These are phyloP conservation scores for Falciphora oryzae DNA, from an alignment of 2,329 filamentous ascomycete species.

Conservation along the genomic window DNA sequence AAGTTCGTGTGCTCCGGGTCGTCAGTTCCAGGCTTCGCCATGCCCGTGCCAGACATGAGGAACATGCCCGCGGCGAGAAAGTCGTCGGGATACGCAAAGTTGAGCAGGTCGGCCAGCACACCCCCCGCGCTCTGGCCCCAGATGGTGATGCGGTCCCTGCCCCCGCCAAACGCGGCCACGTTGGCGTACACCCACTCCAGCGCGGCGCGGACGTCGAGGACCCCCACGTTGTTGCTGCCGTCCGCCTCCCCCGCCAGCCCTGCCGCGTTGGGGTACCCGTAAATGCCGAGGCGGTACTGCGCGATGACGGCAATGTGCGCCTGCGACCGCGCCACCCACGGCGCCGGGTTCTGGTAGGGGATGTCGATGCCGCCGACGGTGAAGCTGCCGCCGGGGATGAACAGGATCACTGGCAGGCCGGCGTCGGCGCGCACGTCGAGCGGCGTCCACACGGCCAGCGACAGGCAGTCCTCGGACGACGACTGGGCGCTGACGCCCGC, in stretches of 20 bases:
- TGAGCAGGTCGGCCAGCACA: slow-evolving; percentile 33
- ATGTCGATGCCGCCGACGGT: slow-evolving; percentile 13
- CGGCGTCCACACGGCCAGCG: slow-evolving; percentile 14
- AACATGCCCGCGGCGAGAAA: slow-evolving; percentile 37
- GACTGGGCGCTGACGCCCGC: slow-evolving; percentile 20
- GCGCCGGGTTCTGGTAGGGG: slow-evolving; percentile 16
- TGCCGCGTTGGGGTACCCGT: slow-evolving; percentile 26
- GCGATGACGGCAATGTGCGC: slow-evolving; percentile 30
- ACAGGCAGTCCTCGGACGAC: slow-evolving; percentile 18
- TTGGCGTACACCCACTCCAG: slow-evolving; percentile 45
- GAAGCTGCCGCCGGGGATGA: slow-evolving; percentile 25
- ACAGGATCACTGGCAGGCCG: slow-evolving; percentile 14
- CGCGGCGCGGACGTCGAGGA: slow-evolving; percentile 43
- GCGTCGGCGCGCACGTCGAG: slow-evolving; percentile 6
- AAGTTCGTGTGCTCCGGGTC: slow-evolving; percentile 27
- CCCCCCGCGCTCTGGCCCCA: slow-evolving; percentile 43
- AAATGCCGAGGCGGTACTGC: slow-evolving; percentile 33
- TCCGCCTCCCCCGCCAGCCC: slow-evolving; percentile 33
- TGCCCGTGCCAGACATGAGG: slow-evolving; percentile 34
- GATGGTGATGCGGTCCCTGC: slow-evolving; percentile 34
- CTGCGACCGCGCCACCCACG: slow-evolving; percentile 12
- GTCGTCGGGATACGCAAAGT: slow-evolving; percentile 39
- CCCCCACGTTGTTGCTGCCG: slow-evolving; percentile 41
- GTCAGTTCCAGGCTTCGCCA: slow-evolving; percentile 21
- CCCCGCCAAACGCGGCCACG: slow-evolving; percentile 42